A percentile compares a stretch with the other conserved stretches of the same genome.
Conservation (phyloP, 2,329 filamentous ascomycete genomes). For the Hypoxylon sp. region DNA sequence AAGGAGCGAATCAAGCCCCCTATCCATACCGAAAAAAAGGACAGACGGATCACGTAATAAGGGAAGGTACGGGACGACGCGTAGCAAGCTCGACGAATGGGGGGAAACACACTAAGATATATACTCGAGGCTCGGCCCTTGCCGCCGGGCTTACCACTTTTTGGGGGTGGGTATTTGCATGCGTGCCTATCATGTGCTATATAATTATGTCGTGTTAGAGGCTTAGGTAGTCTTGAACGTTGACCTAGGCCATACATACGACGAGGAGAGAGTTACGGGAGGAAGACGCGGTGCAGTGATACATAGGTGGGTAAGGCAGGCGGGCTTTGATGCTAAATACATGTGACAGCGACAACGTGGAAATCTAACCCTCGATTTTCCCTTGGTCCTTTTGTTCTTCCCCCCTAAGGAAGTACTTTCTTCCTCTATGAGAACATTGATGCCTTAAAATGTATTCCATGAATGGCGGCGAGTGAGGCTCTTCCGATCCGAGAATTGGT, state of each 20-base stretch:
- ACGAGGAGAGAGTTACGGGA: slow-evolving; percentile 11
- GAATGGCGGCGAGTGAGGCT: slow-evolving; percentile 7
- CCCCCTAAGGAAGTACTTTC: slow-evolving; percentile 10
- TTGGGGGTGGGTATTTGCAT: background rate
- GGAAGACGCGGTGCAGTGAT: slow-evolving; percentile 5
- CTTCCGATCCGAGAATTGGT: slow-evolving; percentile 12
- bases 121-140: slow-evolving; percentile 29
- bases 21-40: slow-evolving; percentile 35
- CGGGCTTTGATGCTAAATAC: slow-evolving; percentile 29
- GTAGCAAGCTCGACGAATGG: slow-evolving; percentile 24
- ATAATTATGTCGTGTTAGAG: slow-evolving; percentile 12
- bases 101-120: background rate
- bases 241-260: slow-evolving; percentile 2
- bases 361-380: slow-evolving; percentile 31
- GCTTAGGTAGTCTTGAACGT: background rate
- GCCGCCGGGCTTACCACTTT: slow-evolving; percentile 13
- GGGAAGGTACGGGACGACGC: background rate
- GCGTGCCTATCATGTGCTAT: slow-evolving; percentile 20
- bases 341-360: slow-evolving; percentile 23
- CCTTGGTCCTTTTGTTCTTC: slow-evolving; percentile 9
- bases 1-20: slow-evolving; percentile 34
- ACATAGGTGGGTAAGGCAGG: slow-evolving; percentile 20
- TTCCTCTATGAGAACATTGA: slow-evolving; percentile 20
- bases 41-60: slow-evolving; percentile 32
- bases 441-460: slow-evolving; percentile 2